Conservation (phyloP, 2,329 filamentous ascomycete genomes). For the Exophiala sp. region DNA sequence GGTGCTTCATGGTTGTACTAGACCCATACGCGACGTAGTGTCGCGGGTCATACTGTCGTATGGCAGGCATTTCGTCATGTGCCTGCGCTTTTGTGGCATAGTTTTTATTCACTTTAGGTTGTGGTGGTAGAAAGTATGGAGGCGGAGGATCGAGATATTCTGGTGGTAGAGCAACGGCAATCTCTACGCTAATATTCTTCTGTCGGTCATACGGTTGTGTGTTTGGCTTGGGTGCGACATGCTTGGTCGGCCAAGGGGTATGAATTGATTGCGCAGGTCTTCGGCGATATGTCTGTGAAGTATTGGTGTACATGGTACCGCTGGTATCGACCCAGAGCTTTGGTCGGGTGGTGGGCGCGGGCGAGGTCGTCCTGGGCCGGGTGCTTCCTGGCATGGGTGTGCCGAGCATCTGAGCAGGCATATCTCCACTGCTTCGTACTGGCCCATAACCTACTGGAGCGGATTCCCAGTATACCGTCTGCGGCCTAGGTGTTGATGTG, state of each 20-base stretch:
- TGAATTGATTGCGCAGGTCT: conserved; percentile 12
- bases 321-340: background rate
- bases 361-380: conserved; percentile 14
- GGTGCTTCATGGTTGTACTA: background rate
- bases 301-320: conserved; percentile 5
- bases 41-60: conserved; percentile 6
- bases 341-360: background rate
- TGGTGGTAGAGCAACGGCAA: conserved; percentile 20
- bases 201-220: background rate
- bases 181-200: conserved; percentile 15
- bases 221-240: background rate
- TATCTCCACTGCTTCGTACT: background rate
- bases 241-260: conserved; percentile 4
- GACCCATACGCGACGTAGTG: background rate
- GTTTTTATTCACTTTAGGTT: background rate
- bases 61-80: background rate
- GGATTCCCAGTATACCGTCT: conserved; percentile 8
- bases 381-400: background rate
- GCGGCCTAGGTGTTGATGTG: background rate
- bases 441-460: conserved; percentile 16
- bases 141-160: conserved; percentile 22
- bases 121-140: conserved; percentile 10
- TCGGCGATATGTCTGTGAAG: conserved; percentile 11
- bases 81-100: background rate
- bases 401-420: too few relatives aligned